Conservation (phyloP, 2,329 filamentous ascomycete species). For the Pseudogymnoascus sp. region DNA sequence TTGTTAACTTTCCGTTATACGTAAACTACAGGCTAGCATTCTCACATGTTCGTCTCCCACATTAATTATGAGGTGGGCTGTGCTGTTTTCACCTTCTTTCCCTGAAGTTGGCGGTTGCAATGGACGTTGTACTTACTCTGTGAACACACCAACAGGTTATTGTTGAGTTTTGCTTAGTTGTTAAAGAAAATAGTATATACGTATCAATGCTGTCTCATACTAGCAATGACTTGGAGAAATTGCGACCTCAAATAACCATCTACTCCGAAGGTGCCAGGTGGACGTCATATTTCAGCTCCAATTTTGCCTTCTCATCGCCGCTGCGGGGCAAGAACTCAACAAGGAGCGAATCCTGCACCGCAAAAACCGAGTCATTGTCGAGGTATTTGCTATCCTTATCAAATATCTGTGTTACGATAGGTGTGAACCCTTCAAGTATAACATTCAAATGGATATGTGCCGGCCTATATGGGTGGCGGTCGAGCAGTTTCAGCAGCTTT, state of each 20-base stretch:
- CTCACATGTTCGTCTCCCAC: too few relatives aligned
- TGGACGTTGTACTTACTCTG: too few relatives aligned
- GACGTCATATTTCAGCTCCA: slow-evolving; percentile 28
- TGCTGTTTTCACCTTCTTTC: too few relatives aligned
- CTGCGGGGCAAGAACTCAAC: slow-evolving; percentile 40
- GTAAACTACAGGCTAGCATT: not conserved
- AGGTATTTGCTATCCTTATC: slow-evolving; percentile 60
- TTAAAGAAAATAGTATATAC: not conserved
- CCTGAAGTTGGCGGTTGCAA: too few relatives aligned
- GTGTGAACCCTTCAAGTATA: slow-evolving; percentile 41
- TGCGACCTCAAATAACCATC: not conserved
- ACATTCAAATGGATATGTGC: slow-evolving; percentile 57
- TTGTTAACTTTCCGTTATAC: not conserved
- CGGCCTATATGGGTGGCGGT: slow-evolving; percentile 52
- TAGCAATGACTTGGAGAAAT: not conserved
- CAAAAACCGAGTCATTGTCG: slow-evolving; percentile 40
- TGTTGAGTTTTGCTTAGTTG: not conserved
- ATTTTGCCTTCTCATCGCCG: slow-evolving; percentile 27
- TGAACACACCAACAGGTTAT: too few relatives aligned
- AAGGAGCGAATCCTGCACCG: slow-evolving; percentile 44
- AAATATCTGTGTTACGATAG: slow-evolving; percentile 70
- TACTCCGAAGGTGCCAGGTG: slow-evolving; percentile 12
- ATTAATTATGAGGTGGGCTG: too few relatives aligned
- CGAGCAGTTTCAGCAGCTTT: slow-evolving; percentile 46
- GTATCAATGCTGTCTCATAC: not conserved